Base-by-base conservation (phyloP, 106 monocot species). In the Cymbidium sinense region DNA sequence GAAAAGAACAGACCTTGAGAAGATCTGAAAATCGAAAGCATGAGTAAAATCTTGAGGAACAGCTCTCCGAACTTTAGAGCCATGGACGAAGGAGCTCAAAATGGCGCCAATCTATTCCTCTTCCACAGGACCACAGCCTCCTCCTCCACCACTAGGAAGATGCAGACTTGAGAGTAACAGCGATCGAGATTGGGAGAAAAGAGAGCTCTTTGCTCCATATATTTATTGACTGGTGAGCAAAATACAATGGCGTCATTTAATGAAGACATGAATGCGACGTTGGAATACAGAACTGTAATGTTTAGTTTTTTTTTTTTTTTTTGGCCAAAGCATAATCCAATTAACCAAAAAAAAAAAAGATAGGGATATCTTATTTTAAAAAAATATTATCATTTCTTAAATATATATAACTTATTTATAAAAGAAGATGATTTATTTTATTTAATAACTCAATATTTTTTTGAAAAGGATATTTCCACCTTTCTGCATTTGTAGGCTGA, bases 31-130 rank as follows among this genome's bases (percentile, higher is more conserved):
- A 82, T 70, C 64, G 64, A 54, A 74, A 91, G 74, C 5, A 83
- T 44, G 23, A 90, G 51, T 50, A 90, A 50, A 67, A 87, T 78
- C 65, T 54, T 87, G 61, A 85, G 76, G 29, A 84, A 81, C 50
- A 78, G 62, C 36, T 31, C 77, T 31, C 23, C 72, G 23, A 64
- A 79, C 39, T 67, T 70, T 9, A 50, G 23, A 75, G 61, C 86
- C 82, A 82, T 82, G 76, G 47, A 17, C 0, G 12, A 30, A 44
- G 29, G 36, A 27, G 70, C 21, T 75, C 39, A 28, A 21, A 65
- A 33, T 28, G 28, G 17, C 43, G 43, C 33, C 50, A 25, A 73
- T 25, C n/a, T 65, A 15, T 33, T 12, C 31, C 31, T 41, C 20
- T 75, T 1, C 12, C 30, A 36, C 50, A 21, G 36, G 64, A 0